Conservation (phyloP, 805 yeast genomes). For the Teunomyces gatunensis region DNA sequence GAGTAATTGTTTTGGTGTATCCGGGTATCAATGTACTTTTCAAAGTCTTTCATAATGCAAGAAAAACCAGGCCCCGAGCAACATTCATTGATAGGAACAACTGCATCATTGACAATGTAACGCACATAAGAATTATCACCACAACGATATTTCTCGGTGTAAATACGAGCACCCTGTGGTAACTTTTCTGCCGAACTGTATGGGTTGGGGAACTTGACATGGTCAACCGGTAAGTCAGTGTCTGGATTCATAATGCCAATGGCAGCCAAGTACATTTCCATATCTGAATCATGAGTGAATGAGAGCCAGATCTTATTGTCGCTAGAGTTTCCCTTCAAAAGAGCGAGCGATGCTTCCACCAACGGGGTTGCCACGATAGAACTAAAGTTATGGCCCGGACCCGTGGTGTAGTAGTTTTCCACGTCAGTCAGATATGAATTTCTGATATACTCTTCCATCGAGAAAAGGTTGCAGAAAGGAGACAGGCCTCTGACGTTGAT, state of each 20-base stretch:
- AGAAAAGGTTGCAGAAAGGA: constrained; percentile 64
- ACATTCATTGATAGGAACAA: constrained; percentile 33
- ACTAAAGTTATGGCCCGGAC: constrained; percentile 60
- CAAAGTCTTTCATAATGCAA: constrained; percentile 36
- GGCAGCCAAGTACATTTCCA: constrained; percentile 60
- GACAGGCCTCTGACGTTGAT: constrained; percentile 67
- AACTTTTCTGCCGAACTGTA: constrained; percentile 43
- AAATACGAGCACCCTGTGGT: constrained; percentile 43
- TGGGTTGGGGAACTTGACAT: constrained; percentile 45
- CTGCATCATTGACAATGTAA: constrained; percentile 40
- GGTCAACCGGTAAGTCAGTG: constrained; percentile 42
- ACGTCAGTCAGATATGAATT: constrained; percentile 62
- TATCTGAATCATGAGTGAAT: constrained; percentile 73
- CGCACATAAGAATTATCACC: constrained; percentile 33
- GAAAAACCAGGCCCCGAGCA: constrained; percentile 42
- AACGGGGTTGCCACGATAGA: constrained; percentile 59
- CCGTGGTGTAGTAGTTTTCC: constrained; percentile 56
- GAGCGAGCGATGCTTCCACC: constrained; percentile 46
- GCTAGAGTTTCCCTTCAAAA: constrained; percentile 42
- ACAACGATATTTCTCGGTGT: constrained; percentile 36
- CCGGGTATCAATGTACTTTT: constrained; percentile 26
- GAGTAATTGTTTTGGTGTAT: constrained; percentile 23
- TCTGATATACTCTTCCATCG: constrained; percentile 63
- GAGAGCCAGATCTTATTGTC: constrained; percentile 59
- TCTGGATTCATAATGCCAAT: constrained; percentile 53